Evolutionary conservation across 768 basidiomycete species (phyloP).

Genomic region (Boletus vermiculosoides): DNA sequence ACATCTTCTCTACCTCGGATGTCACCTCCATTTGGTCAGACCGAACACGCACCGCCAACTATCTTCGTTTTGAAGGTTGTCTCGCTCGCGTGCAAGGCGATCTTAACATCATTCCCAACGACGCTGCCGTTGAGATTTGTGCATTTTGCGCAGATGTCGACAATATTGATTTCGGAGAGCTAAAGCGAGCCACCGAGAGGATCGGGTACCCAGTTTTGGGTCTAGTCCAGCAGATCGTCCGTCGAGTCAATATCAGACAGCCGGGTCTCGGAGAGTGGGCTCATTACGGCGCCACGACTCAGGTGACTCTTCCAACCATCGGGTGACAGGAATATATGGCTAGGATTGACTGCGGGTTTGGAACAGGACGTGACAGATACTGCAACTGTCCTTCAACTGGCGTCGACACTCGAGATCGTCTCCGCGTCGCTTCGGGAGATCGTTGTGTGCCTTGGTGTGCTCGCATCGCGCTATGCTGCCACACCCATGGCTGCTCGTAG

Average conservation of each 20-base stretch:
- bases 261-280: conserved; percentile 45
- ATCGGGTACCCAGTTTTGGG: conserved; percentile 48
- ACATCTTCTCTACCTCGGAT: conserved; percentile 41
- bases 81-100: conserved; percentile 40
- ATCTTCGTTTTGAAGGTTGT: conserved; percentile 32
- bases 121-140: conserved; percentile 37
- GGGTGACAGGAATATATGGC: neutral
- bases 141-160: conserved; percentile 35
- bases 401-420: conserved; percentile 39
- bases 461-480: conserved; percentile 33
- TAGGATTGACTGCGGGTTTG: neutral
- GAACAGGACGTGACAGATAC: conserved; percentile 49
- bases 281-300: conserved; percentile 50
- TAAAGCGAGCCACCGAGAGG: conserved; percentile 39
- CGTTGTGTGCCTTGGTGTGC: conserved; percentile 25
- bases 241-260: conserved; percentile 32
- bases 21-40: conserved; percentile 44
- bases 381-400: conserved; percentile 42
- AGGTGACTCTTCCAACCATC: conserved; percentile 29
- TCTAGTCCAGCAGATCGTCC: conserved; percentile 44
- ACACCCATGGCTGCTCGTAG: conserved; percentile 48
- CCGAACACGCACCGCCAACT: conserved; percentile 19
- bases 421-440: conserved; percentile 31
- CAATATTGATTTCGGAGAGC: conserved; percentile 39
- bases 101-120: conserved; percentile 38